Evolutionary conservation across 2,329 filamentous ascomycete species (phyloP).

Genomic region (Fonsecaea monophora): DNA sequence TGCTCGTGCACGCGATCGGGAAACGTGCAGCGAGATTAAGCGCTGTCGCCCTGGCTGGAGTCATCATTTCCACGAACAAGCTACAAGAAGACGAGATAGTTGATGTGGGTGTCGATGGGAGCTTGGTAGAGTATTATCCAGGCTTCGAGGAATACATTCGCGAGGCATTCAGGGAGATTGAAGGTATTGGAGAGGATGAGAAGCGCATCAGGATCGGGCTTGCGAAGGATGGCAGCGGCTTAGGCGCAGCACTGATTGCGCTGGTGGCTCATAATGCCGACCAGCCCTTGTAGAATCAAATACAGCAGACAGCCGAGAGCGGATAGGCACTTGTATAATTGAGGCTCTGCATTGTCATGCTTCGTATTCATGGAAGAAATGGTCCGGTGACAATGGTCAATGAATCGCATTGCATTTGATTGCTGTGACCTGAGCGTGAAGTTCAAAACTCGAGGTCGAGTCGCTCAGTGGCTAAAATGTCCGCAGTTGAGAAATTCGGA

Average conservation of each 20-base stretch:
- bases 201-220: conserved; percentile 91
- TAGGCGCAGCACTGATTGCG: conserved; percentile 94
- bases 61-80: conserved; percentile 80
- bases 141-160: conserved; percentile 88
- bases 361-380: neutral
- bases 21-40: conserved; percentile 86
- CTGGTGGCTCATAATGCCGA: conserved; percentile 68
- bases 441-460: neutral
- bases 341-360: neutral
- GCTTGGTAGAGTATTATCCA: conserved; percentile 93
- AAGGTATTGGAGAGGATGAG: conserved; percentile 81
- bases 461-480: neutral
- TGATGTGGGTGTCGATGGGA: conserved; percentile 94
- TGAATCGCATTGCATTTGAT: neutral
- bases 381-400: no score
- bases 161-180: conserved; percentile 76
- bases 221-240: conserved; percentile 93
- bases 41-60: conserved; percentile 84
- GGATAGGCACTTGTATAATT: neutral
- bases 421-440: neutral
- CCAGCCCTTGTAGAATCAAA: conserved; percentile 20
- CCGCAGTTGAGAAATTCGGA: neutral
- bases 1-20: conserved; percentile 80
- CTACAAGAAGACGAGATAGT: conserved; percentile 72
- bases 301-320: neutral